A percentile compares a stretch with the other conserved stretches of the same genome.
These are phyloP conservation scores for Talaromyces sp. DNA, from an alignment of 2,329 filamentous ascomycete genomes.

Conservation along the genomic window DNA sequence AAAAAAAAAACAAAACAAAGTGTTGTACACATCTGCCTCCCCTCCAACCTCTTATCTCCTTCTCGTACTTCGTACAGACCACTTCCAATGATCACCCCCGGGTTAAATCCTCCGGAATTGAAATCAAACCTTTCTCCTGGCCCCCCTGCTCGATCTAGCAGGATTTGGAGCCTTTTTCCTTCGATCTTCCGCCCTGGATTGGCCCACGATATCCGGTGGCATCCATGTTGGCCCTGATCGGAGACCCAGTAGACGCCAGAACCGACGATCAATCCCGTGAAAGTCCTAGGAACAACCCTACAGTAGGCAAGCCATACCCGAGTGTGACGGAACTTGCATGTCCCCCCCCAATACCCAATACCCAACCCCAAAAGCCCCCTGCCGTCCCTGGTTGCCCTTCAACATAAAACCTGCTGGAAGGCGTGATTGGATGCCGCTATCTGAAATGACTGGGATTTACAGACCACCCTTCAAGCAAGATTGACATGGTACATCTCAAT, in stretches of 20 bases:
- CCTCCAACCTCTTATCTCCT: background rate
- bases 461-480: no score
- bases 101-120: background rate
- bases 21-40: no score
- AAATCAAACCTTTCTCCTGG: background rate
- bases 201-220: background rate
- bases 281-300: background rate
- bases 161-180: background rate
- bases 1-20: no score
- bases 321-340: conserved; percentile 10
- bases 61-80: background rate
- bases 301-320: background rate
- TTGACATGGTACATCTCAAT: no score
- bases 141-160: background rate
- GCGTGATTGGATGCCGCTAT: no score
- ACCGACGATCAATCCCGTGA: conserved; percentile 16
- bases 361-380: no score
- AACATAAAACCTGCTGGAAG: background rate
- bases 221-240: background rate
- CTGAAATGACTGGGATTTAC: no score
- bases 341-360: background rate
- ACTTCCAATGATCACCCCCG: background rate
- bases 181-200: background rate
- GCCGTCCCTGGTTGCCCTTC: conserved; percentile 2
- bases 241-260: conserved; percentile 7